phyloP scores from a whole-genome alignment of 2,329 filamentous ascomycete genomes.

The Apiospora koreana region DNA sequence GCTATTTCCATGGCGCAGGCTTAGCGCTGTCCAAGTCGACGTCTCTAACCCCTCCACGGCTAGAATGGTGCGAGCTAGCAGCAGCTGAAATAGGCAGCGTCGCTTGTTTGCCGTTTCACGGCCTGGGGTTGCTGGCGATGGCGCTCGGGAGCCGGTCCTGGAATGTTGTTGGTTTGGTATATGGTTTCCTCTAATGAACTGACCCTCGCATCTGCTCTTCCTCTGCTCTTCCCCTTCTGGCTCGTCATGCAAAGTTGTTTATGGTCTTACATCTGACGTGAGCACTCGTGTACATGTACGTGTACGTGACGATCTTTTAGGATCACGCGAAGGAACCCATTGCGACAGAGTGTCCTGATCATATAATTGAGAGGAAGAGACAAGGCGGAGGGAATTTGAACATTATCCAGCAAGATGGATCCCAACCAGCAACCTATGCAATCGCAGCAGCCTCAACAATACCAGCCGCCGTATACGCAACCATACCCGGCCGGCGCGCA shows the following conservation, averaged over 20 bases:
- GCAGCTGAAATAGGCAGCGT: background rate
- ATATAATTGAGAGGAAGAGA: background rate
- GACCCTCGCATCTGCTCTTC: background rate
- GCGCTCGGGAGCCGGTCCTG: background rate
- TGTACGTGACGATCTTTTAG: background rate
- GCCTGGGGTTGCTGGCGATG: background rate
- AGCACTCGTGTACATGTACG: background rate
- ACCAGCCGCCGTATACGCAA: slow-evolving; percentile 12
- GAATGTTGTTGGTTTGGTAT: background rate
- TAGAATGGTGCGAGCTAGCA: background rate
- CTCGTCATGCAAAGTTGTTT: background rate
- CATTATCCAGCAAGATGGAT: slow-evolving; percentile 16
- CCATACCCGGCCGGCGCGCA: slow-evolving; percentile 1
- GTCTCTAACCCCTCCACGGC: background rate
- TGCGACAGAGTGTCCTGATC: background rate
- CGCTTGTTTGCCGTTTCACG: background rate
- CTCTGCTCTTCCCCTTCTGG: background rate
- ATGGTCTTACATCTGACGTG: background rate
- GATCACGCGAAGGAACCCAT: background rate
- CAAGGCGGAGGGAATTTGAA: background rate
- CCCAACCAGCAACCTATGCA: slow-evolving; percentile 10
- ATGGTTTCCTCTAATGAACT: background rate
- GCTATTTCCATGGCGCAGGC: background rate
- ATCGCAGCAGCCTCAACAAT: slow-evolving; percentile 3
- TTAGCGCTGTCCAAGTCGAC: background rate